Conservation (phyloP, 805 yeast genomes). For the Cyberlindnera euphorbiae region DNA sequence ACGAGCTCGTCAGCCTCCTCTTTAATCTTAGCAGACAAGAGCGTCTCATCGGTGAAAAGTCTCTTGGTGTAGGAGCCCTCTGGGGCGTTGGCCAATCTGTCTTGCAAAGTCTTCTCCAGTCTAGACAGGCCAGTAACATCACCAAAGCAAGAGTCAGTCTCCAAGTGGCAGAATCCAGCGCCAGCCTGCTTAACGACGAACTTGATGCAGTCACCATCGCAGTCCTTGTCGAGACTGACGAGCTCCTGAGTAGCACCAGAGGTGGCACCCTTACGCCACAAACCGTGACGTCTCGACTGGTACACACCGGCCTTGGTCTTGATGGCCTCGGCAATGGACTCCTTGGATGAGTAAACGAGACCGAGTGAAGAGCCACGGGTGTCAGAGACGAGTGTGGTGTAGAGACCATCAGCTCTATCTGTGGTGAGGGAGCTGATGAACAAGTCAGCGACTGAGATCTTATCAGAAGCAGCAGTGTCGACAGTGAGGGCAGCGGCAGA, state of each 20-base stretch:
- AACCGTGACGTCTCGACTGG: slow-evolving; percentile 85
- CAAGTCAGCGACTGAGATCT: slow-evolving; percentile 37
- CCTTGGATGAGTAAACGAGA: slow-evolving; percentile 81
- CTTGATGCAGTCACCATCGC: slow-evolving; percentile 89
- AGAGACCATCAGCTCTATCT: slow-evolving; percentile 84
- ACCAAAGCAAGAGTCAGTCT: slow-evolving; percentile 79
- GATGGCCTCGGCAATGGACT: slow-evolving; percentile 78
- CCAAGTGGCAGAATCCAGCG: slow-evolving; percentile 88
- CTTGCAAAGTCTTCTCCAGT: slow-evolving; percentile 61
- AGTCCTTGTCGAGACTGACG: slow-evolving; percentile 65
- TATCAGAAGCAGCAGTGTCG: slow-evolving; percentile 14
- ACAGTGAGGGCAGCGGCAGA: slow-evolving; percentile 17
- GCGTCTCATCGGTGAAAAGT: slow-evolving; percentile 68
- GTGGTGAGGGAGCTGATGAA: slow-evolving; percentile 55
- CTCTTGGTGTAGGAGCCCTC: slow-evolving; percentile 93
- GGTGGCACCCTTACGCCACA: slow-evolving; percentile 95
- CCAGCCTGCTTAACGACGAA: slow-evolving; percentile 84
- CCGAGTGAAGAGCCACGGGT: slow-evolving; percentile 71
- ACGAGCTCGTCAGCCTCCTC: slow-evolving; percentile 96
- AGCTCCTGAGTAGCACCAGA: slow-evolving; percentile 93
- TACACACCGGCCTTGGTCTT: slow-evolving; percentile 83
- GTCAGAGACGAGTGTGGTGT: slow-evolving; percentile 78
- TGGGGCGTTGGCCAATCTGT: slow-evolving; percentile 68
- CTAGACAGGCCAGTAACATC: slow-evolving; percentile 58
- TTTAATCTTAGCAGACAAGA: slow-evolving; percentile 80